Base-by-base conservation (phyloP, 768 basidiomycete genomes). In the Suillus cothurnatus region DNA sequence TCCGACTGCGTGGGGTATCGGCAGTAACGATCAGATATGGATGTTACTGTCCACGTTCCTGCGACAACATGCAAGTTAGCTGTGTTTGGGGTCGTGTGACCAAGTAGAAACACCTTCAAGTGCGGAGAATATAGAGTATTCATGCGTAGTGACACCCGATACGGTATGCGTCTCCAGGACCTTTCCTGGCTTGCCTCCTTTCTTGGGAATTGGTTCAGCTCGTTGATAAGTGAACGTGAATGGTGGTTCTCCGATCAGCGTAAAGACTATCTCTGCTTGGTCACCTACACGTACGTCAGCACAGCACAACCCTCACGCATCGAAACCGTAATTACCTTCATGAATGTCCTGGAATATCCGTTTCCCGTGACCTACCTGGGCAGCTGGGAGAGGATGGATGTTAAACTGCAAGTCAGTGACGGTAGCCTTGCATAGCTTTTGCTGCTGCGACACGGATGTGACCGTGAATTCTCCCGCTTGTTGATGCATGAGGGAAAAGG, bases 161-260 rank as follows among this genome's bases (percentile, higher is more conserved):
- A 95, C 93, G 0, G 94, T 96, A 71, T 96, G 94, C 21, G 93
- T 93, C 77, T 96, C 94, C 8, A 96, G 82, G n/a, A 95, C 87
- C 72, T 90, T 92, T 61, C 87, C 88, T 49, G 86, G 81, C 69
- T 85, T 88, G 58, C 85, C 84, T 36, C 90, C 89, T 73, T 91
- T 92, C 78, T 84, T 87, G 4, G 80, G 75, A 59, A 81, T 84
- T 23, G 88, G 83, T 76, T 94, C 93, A 2, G 93, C 85, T 56
- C 94, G 86, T 75, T 95, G 93, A 77, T 96, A 96, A 0, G 95
- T 95, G 78, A 99, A 98, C 1, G 95, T 91, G 79, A 98, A 99
- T 0, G 97, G 97, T 21, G 97, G 91, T 73, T 93, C 91, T 53
- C 97, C 97, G 38, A 90, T 82, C 61, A 99, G 85, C 4, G 89